These are phyloP conservation scores for Metschnikowia henanensis DNA, from an alignment of 805 yeast species.

Conservation along the genomic window DNA sequence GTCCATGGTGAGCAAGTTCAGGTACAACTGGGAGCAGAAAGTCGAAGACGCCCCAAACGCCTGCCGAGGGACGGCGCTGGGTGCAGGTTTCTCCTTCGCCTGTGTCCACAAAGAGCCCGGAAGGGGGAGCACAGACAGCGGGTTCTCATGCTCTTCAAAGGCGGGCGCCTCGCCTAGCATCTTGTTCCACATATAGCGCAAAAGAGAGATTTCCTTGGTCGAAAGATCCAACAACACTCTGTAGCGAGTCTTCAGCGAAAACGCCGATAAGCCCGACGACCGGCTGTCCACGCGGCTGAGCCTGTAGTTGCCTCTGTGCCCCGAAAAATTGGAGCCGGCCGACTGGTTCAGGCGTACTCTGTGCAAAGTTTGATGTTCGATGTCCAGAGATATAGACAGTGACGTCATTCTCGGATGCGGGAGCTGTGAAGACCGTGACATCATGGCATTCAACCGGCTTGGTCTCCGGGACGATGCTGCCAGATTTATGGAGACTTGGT, in stretches of 20 bases:
- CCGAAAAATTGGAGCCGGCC: conserved; percentile 2
- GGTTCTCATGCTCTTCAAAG: conserved; percentile 9
- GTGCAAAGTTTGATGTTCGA: background rate
- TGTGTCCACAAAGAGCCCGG: conserved; percentile 16
- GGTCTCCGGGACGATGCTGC: conserved; percentile 1
- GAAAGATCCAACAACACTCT: conserved; percentile 20
- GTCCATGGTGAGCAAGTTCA: conserved; percentile 61
- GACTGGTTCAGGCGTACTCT: background rate
- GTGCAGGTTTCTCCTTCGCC: conserved; percentile 13
- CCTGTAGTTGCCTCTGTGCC: conserved; percentile 21
- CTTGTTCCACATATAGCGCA: conserved; percentile 44
- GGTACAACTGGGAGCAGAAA: conserved; percentile 76
- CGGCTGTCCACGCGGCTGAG: conserved; percentile 26
- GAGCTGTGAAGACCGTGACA: background rate
- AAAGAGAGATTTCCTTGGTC: conserved; percentile 41
- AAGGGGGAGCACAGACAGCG: conserved; percentile 12
- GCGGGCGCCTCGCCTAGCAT: conserved; percentile 38
- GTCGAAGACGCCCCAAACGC: conserved; percentile 42
- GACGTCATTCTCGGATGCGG: background rate
- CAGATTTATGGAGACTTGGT: background rate
- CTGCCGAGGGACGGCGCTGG: conserved; percentile 14
- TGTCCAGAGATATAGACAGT: background rate
- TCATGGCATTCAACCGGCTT: background rate
- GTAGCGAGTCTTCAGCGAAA: conserved; percentile 19
- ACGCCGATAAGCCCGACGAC: conserved; percentile 24